A percentile compares a stretch with the other conserved stretches of the same genome.
Evolutionary conservation across 2,329 filamentous ascomycete genomes (phyloP).

Genomic region (Ascochyta clinopodiicola): DNA sequence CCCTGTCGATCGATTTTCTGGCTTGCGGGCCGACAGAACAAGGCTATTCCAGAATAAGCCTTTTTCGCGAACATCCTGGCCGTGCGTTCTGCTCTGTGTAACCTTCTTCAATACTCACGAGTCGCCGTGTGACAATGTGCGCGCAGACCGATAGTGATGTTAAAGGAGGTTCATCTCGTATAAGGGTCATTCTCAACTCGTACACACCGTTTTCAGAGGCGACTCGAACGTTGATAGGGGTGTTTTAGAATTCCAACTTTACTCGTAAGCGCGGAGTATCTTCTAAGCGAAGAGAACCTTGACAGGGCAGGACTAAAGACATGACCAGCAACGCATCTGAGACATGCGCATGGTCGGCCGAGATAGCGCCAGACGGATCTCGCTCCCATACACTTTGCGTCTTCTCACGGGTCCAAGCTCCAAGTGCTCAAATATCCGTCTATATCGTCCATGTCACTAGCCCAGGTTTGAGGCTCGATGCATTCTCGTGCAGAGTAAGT

Average conservation of each 20-base stretch:
- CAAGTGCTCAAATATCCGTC: background rate
- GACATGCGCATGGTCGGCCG: conserved; percentile 18
- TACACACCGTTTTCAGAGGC: conserved; percentile 6
- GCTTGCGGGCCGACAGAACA: conserved; percentile 18
- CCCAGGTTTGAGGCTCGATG: conserved; percentile 17
- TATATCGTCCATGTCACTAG: conserved; percentile 22
- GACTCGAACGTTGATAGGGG: conserved; percentile 16
- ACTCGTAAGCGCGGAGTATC: conserved; percentile 35
- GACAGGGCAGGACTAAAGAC: conserved; percentile 8
- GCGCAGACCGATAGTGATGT: conserved; percentile 31
- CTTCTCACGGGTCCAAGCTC: conserved; percentile 1
- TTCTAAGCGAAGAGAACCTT: conserved; percentile 4
- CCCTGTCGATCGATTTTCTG: conserved; percentile 23
- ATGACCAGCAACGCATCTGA: conserved; percentile 25
- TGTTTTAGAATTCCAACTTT: conserved; percentile 29
- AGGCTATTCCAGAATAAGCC: conserved; percentile 24
- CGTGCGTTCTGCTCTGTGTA: conserved; percentile 8
- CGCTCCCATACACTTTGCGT: background rate
- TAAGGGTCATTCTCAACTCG: background rate
- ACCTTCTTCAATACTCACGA: background rate
- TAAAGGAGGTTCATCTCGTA: conserved; percentile 9
- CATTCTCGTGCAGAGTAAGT: background rate
- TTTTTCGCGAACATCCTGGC: conserved; percentile 34
- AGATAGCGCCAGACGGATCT: background rate
- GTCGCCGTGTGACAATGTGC: conserved; percentile 14